Conservation (phyloP, 495 filamentous ascomycete species). For the Aspergillus bertholletiae region DNA sequence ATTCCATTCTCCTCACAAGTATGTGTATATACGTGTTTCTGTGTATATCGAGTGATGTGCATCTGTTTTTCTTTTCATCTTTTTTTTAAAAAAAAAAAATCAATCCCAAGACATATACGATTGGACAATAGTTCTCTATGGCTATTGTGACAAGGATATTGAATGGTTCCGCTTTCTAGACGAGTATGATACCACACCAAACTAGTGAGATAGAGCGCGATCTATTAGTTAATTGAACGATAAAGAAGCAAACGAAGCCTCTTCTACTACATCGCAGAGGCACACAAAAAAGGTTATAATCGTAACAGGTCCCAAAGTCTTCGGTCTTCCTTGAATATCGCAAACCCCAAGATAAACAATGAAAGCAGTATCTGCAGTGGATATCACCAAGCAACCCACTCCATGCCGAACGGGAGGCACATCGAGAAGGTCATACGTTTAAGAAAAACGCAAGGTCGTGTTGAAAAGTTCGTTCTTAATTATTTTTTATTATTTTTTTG, state of each 20-base stretch:
- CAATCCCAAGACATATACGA: no score
- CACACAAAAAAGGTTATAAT: neutral
- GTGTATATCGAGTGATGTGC: neutral
- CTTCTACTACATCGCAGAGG: neutral
- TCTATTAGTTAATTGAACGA: neutral
- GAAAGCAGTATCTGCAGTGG: constrained; percentile 11
- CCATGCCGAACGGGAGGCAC: constrained; percentile 7
- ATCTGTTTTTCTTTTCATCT: neutral
- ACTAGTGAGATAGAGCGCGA: neutral
- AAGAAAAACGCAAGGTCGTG: constrained; percentile 5
- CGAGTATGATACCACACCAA: neutral
- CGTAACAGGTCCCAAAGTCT: neutral
- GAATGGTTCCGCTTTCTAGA: neutral
- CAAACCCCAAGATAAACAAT: neutral
- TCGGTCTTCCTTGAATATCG: constrained; percentile 2
- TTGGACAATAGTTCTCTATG: no score
- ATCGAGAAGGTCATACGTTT: constrained; percentile 6
- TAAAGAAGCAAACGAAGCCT: neutral
- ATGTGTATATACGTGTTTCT: neutral
- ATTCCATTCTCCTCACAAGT: neutral
- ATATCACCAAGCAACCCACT: constrained; percentile 18
- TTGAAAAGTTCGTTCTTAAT: constrained; percentile 10
- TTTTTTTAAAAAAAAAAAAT: no score
- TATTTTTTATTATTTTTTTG: constrained; percentile 3
- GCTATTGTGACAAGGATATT: neutral